Evolutionary conservation across 306 rosid genomes (phyloP).

Genomic region (Fagus crenata): DNA sequence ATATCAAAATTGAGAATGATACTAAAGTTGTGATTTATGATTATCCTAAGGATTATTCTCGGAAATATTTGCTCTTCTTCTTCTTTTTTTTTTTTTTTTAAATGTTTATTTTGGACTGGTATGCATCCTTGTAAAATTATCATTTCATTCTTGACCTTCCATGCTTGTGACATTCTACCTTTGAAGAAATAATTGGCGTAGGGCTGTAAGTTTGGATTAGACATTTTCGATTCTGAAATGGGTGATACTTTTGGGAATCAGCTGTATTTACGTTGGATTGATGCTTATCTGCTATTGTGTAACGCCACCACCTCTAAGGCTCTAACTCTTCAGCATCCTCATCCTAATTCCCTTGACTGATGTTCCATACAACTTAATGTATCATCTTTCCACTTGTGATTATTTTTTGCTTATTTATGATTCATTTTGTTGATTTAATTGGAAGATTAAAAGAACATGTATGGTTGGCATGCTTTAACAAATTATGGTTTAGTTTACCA

Average conservation of each 20-base stretch:
- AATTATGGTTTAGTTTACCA: constrained; percentile 25
- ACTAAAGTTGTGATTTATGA: no score
- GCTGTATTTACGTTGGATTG: neutral
- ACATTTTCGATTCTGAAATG: no score
- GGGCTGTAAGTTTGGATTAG: no score
- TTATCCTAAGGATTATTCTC: neutral
- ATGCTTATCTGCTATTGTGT: neutral
- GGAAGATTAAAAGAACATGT: constrained; percentile 11
- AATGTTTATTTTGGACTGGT: neutral
- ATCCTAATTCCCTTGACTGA: neutral
- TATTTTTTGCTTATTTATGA: constrained; percentile 14
- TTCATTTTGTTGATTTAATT: constrained; percentile 13
- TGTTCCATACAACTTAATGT: constrained; percentile 9
- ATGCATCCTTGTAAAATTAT: neutral
- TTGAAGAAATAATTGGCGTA: no score
- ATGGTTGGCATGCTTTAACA: constrained; percentile 19
- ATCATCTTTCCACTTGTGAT: neutral
- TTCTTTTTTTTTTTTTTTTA: no score
- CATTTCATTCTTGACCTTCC: neutral
- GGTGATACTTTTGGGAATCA: neutral
- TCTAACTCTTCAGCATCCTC: neutral
- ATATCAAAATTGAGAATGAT: no score
- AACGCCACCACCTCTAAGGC: neutral
- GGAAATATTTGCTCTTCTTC: neutral
- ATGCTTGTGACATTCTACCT: neutral